Conservation (phyloP, 1,284 basidiomycete species). For the Tilletia setariae region DNA sequence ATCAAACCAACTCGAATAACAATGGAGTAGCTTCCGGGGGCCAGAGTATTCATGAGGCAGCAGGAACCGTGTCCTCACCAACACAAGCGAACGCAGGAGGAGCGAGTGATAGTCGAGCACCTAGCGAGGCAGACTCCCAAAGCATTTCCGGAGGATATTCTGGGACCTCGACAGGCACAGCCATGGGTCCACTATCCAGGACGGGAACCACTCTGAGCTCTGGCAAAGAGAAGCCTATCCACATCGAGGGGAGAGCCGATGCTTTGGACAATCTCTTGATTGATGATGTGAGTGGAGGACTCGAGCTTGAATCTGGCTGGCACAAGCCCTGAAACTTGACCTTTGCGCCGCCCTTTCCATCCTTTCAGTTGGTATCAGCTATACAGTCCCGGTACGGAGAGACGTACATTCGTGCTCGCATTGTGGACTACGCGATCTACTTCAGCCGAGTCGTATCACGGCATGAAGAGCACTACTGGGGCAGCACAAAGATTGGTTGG, state of each 20-base stretch:
- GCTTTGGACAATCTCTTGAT: conserved; percentile 78
- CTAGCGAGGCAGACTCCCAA: conserved; percentile 11
- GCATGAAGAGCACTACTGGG: conserved; percentile 71
- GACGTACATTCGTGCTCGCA: conserved; percentile 69
- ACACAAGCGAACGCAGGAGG: not conserved
- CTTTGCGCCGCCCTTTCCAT: not conserved
- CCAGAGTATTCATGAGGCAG: conserved; percentile 19
- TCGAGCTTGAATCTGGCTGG: not conserved
- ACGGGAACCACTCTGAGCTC: conserved; percentile 15
- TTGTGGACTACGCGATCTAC: conserved; percentile 71
- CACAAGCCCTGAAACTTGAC: not conserved
- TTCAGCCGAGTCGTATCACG: conserved; percentile 73
- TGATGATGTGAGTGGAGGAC: conserved; percentile 70
- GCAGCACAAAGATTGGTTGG: conserved; percentile 67
- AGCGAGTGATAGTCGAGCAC: conserved; percentile 9
- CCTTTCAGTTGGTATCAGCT: conserved; percentile 57
- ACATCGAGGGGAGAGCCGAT: conserved; percentile 46
- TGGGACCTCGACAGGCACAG: not conserved
- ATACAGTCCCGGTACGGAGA: conserved; percentile 75
- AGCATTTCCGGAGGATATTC: not conserved
- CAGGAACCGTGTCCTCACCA: conserved; percentile 9
- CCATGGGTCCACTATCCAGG: not conserved
- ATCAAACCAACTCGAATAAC: conserved; percentile 19
- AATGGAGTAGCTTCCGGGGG: conserved; percentile 17
- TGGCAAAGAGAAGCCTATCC: not conserved